These are phyloP conservation scores for Kazachstania africana DNA, from an alignment of 805 yeast species.

Conservation along the genomic window DNA sequence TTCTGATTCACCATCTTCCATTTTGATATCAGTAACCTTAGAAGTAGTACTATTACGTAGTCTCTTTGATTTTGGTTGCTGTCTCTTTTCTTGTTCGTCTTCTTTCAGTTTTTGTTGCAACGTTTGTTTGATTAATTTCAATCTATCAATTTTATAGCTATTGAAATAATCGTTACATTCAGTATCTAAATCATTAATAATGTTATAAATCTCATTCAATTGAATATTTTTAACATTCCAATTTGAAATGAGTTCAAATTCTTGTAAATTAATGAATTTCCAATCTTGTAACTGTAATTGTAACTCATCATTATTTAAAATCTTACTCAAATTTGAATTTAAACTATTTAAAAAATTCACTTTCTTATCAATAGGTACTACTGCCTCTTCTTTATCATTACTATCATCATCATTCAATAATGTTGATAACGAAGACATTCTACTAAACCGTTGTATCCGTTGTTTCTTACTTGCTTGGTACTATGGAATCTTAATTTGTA, in stretches of 20 bases:
- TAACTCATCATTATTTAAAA: conserved; percentile 14
- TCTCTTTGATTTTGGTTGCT: too few species aligned
- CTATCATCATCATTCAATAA: conserved; percentile 20
- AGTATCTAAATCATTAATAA: background rate
- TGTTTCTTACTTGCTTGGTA: too few species aligned
- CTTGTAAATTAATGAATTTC: conserved; percentile 26
- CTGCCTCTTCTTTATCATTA: background rate
- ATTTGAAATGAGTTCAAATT: conserved; percentile 26
- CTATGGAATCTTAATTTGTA: too few species aligned
- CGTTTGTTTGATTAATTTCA: too few species aligned
- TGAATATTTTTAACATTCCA: conserved; percentile 25
- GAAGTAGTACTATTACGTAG: too few species aligned
- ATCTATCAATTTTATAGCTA: background rate
- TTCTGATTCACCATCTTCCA: background rate
- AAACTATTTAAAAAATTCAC: conserved; percentile 8
- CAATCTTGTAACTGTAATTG: conserved; percentile 25
- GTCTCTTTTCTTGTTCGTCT: too few species aligned
- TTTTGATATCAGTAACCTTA: conserved; percentile 1
- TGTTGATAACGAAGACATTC: conserved; percentile 23
- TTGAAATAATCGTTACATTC: background rate
- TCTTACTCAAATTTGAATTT: conserved; percentile 12
- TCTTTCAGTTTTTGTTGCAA: too few species aligned
- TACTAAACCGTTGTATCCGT: too few species aligned
- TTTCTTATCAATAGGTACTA: conserved; percentile 1
- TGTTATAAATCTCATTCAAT: too few species aligned